phyloP scores from a whole-genome alignment of 1,284 basidiomycete genomes.

The Amylostereum areolatum region DNA sequence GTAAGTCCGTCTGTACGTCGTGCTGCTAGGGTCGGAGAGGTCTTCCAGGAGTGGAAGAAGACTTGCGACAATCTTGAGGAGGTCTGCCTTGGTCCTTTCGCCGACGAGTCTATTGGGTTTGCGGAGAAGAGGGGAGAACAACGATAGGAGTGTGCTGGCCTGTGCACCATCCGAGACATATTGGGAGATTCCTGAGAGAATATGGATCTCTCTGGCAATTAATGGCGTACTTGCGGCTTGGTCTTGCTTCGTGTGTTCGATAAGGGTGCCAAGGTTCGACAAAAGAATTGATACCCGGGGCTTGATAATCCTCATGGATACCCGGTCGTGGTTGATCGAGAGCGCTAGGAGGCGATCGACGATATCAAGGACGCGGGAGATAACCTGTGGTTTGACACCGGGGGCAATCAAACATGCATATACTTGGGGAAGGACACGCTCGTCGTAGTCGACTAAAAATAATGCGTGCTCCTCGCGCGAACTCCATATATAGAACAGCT shows the following conservation, averaged over 20 bases:
- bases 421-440: slow-evolving; percentile 66
- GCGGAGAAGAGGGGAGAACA: slow-evolving; percentile 81
- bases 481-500: slow-evolving; percentile 83
- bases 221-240: slow-evolving; percentile 64
- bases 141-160: slow-evolving; percentile 66
- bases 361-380: slow-evolving; percentile 82
- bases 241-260: slow-evolving; percentile 56
- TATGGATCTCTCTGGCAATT: slow-evolving; percentile 75
- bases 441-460: slow-evolving; percentile 70
- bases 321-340: slow-evolving; percentile 41
- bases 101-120: slow-evolving; percentile 73
- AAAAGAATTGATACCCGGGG: slow-evolving; percentile 79
- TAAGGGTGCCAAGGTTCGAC: slow-evolving; percentile 65
- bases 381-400: slow-evolving; percentile 84
- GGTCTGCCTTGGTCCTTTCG: slow-evolving; percentile 84
- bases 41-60: slow-evolving; percentile 74
- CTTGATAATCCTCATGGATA: slow-evolving; percentile 58
- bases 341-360: slow-evolving; percentile 69
- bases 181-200: slow-evolving; percentile 78
- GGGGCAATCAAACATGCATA: slow-evolving; percentile 78
- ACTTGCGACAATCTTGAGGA: slow-evolving; percentile 73
- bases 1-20: slow-evolving; percentile 54
- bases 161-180: slow-evolving; percentile 70
- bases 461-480: slow-evolving; percentile 48
- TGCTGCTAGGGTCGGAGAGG: slow-evolving; percentile 44